Conservation (phyloP, 2,329 filamentous ascomycete genomes). For the Pyrenophora tritici-repentis region DNA sequence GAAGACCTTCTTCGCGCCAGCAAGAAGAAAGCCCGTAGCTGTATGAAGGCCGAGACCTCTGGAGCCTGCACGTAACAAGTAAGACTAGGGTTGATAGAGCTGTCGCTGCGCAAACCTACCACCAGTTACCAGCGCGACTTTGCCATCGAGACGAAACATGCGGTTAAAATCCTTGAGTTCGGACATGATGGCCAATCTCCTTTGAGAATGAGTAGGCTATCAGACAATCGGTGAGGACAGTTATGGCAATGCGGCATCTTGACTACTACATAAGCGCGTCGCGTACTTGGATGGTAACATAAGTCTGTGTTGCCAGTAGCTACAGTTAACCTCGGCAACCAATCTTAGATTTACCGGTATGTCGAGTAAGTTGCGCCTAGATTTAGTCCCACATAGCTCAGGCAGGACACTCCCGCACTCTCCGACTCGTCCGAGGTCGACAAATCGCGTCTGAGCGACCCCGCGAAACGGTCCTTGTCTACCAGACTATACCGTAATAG, state of each 20-base stretch:
- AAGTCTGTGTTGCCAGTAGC: slow-evolving; percentile 6
- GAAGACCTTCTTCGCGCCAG: slow-evolving; percentile 48
- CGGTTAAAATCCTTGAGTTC: slow-evolving; percentile 39
- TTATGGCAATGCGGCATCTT: slow-evolving; percentile 17
- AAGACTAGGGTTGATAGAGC: too few species aligned
- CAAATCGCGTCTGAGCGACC: slow-evolving; percentile 21
- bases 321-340: too few species aligned
- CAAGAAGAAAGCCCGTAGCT: slow-evolving; percentile 48
- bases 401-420: slow-evolving; percentile 30
- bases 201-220: background rate
- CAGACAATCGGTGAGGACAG: background rate
- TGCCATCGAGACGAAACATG: slow-evolving; percentile 47
- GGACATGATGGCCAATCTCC: slow-evolving; percentile 32
- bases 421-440: slow-evolving; percentile 32
- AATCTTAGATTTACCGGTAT: too few species aligned
- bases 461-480: slow-evolving; percentile 13
- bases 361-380: too few species aligned
- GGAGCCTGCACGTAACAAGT: slow-evolving; percentile 35
- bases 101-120: slow-evolving; percentile 19
- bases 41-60: slow-evolving; percentile 48
- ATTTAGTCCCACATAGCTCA: slow-evolving; percentile 16
- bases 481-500: slow-evolving; percentile 15
- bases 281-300: slow-evolving; percentile 11
- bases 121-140: slow-evolving; percentile 46
- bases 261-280: slow-evolving; percentile 1